Base-by-base conservation (phyloP, 1,284 basidiomycete genomes). In the Apiotrichum veenhuisii region DNA sequence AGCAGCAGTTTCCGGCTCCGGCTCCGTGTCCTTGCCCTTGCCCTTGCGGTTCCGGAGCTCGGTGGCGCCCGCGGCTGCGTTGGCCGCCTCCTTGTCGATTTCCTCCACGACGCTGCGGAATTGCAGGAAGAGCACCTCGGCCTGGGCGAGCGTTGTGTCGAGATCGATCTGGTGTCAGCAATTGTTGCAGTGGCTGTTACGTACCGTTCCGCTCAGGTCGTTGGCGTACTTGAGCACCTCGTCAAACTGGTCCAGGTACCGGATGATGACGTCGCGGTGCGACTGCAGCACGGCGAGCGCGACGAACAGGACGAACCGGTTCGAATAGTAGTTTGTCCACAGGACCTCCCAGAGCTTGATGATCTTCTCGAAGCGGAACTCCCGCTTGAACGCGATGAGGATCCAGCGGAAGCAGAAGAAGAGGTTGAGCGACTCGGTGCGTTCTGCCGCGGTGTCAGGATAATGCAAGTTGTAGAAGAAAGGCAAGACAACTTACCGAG, bases 341-440 rank as follows among this genome's bases (percentile, higher is more conserved):
- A 96, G 78, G 53, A 78, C 87, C 75, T 99, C 96, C 96, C 96
- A 99, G 10, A 98, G 78, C 22, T 84, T 82, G 34, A 94, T 79
- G 26, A 98, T 88, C 52, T 95, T 88, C 36, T 88, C 83, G 75
- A 98, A 94, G 2, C 85, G 78, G 74, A 98, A 97, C 75, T 98
- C 95, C 59, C 95, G 87, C 78, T 97, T 97, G 83, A 96, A 97
- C 1, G 86, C 80, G 62, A 95, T 94, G 50, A 80, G 55, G 27
- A 77, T 74, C 72, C 80, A 94, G 82, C 94, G 85, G 83, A 96
- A 98, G 76, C 92, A 96, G 82, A 98, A 98, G 81, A 99, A 99
- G 33, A 99, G 78, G 75, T 98, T 97, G 58, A 98, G 81, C 2
- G 85, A 87, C 59, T 94, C 93, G 0, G 87, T 87, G 77, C 20